phyloP scores from a whole-genome alignment of 2,329 filamentous ascomycete species.

The Fusarium udum region DNA sequence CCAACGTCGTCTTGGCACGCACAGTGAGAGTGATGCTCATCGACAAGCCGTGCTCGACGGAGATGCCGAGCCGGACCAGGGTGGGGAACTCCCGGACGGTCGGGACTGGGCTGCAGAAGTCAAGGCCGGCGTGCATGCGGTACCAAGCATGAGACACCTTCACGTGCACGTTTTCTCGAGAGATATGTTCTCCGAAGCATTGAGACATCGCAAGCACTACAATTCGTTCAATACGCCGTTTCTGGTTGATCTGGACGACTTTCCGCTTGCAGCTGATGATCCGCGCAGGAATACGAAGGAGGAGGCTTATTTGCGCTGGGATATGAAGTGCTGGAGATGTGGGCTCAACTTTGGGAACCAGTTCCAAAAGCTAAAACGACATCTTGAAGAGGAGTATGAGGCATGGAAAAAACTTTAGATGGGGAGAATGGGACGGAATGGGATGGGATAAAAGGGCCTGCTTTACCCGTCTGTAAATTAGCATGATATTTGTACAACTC shows the following conservation, averaged over 20 bases:
- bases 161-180: constrained; percentile 88
- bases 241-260: constrained; percentile 79
- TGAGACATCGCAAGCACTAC: constrained; percentile 90
- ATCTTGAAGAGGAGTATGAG: constrained; percentile 79
- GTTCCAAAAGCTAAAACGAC: constrained; percentile 78
- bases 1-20: constrained; percentile 70
- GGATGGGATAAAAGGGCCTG: constrained; percentile 23
- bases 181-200: constrained; percentile 76
- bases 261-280: constrained; percentile 77
- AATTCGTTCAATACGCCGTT: constrained; percentile 90
- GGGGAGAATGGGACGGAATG: not conserved
- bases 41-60: constrained; percentile 75
- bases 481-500: constrained; percentile 28
- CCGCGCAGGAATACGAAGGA: constrained; percentile 65
- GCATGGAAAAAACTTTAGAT: constrained; percentile 73
- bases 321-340: constrained; percentile 88
- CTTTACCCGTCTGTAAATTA: constrained; percentile 25
- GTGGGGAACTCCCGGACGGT: constrained; percentile 68
- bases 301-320: constrained; percentile 68
- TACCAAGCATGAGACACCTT: constrained; percentile 90
- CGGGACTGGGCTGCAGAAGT: constrained; percentile 83
- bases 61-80: constrained; percentile 47
- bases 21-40: constrained; percentile 69
- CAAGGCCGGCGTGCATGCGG: constrained; percentile 81
- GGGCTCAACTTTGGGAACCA: constrained; percentile 75